phyloP scores from a whole-genome alignment of 139 green algal species.

The Chlamydomonas sphaeroides region DNA sequence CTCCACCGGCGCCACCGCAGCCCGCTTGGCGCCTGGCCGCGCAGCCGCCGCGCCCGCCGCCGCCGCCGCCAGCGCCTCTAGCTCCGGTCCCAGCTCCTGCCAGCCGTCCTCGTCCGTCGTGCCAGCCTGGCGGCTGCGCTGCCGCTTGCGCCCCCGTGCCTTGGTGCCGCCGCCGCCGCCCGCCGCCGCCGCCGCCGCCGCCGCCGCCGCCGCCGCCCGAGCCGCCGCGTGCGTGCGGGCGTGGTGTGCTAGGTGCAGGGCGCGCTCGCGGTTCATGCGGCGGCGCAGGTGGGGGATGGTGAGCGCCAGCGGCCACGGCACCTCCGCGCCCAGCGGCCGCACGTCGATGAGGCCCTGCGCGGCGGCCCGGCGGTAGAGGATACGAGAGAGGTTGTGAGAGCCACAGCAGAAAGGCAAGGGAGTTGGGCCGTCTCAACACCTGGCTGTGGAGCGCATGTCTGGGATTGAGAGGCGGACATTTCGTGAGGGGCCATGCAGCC shows the following conservation, averaged over 20 bases:
- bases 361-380: too few species aligned
- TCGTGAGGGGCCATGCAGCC: not conserved
- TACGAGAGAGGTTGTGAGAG: too few species aligned
- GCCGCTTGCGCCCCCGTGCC: too few species aligned
- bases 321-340: not conserved
- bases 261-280: not conserved
- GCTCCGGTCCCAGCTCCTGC: too few species aligned
- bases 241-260: not conserved
- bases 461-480: not conserved
- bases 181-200: not conserved
- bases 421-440: too few species aligned
- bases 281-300: conserved; percentile 14
- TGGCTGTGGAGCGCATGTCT: too few species aligned
- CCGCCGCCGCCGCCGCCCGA: not conserved
- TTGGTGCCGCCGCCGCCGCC: not conserved
- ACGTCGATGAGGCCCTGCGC: conserved; percentile 18
- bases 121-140: too few species aligned
- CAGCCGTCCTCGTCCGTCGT: too few species aligned
- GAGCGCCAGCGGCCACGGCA: not conserved
- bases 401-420: not conserved
- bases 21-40: too few species aligned
- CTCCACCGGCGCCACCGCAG: too few species aligned
- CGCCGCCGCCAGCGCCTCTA: too few species aligned
- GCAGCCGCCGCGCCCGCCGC: not conserved
- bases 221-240: not conserved